These are phyloP conservation scores for Hypoxylon sp. DNA, from an alignment of 2,329 filamentous ascomycete genomes.

Conservation along the genomic window DNA sequence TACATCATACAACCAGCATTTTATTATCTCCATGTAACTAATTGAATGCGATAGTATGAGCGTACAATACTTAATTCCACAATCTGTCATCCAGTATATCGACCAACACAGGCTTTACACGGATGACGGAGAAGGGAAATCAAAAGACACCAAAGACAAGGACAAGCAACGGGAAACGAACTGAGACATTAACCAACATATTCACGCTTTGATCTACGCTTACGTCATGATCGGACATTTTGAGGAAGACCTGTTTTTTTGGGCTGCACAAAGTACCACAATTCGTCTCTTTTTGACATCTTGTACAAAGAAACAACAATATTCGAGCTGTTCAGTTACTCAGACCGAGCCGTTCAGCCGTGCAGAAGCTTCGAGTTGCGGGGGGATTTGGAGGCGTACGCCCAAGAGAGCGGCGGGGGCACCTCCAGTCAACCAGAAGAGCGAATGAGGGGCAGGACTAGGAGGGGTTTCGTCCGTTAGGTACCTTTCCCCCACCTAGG, in stretches of 20 bases:
- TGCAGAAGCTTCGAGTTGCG: conserved; percentile 25
- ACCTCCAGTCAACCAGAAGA: conserved; percentile 28
- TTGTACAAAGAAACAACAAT: conserved; percentile 26
- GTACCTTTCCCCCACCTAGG: conserved; percentile 16
- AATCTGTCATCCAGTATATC: conserved; percentile 82
- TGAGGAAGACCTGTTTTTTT: conserved; percentile 15
- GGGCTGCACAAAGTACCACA: conserved; percentile 20
- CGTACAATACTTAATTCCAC: conserved; percentile 82
- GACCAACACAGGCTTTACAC: conserved; percentile 75
- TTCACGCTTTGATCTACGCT: conserved; percentile 10
- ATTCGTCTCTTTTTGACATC: conserved; percentile 27
- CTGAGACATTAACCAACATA: conserved; percentile 29
- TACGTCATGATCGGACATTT: conserved; percentile 27
- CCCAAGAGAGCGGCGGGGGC: conserved; percentile 10
- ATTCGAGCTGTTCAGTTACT: conserved; percentile 20
- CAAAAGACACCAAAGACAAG: conserved; percentile 45
- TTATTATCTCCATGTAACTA: conserved; percentile 1
- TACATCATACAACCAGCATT: background rate
- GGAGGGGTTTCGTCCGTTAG: conserved; percentile 15
- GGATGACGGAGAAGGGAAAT: conserved; percentile 47
- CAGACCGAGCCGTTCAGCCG: conserved; percentile 11
- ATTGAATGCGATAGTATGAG: conserved; percentile 68
- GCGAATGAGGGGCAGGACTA: conserved; percentile 34
- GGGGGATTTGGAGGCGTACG: conserved; percentile 7
- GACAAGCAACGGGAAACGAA: conserved; percentile 50